phyloP scores from a whole-genome alignment of 352 stramenopile genomes.

The Pythium rishiriense region DNA sequence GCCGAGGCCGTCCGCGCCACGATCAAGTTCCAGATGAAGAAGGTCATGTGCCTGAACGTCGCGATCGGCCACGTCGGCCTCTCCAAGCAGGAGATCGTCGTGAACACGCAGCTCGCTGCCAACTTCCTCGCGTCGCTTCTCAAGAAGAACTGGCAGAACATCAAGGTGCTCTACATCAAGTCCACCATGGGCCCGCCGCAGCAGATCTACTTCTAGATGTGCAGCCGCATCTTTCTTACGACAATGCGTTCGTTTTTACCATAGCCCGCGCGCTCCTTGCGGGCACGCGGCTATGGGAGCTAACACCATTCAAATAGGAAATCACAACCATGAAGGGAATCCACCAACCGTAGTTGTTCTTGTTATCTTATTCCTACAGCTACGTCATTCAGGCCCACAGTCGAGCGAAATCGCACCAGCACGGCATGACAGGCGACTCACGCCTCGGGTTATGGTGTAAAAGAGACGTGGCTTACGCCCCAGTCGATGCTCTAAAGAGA shows the following conservation, averaged over 20 bases:
- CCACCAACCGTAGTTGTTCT: background rate
- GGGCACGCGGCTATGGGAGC: constrained; percentile 33
- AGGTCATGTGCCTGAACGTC: constrained; percentile 99
- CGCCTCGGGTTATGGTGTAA: too few relatives aligned
- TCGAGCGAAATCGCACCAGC: background rate
- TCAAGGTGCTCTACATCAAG: constrained; percentile 99
- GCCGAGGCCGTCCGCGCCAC: constrained; percentile 97
- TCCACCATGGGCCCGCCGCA: constrained; percentile 97
- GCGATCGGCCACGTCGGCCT: constrained; percentile 97
- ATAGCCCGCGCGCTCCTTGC: constrained; percentile 20
- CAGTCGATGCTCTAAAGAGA: too few relatives aligned
- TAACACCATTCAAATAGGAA: constrained; percentile 27
- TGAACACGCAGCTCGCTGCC: constrained; percentile 97
- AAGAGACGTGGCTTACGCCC: too few relatives aligned
- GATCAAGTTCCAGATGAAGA: constrained; percentile 99
- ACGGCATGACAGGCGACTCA: too few relatives aligned
- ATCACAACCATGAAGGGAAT: constrained; percentile 31
- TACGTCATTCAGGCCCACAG: background rate
- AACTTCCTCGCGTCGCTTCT: constrained; percentile 99
- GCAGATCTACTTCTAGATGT: constrained; percentile 99
- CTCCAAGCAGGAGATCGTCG: constrained; percentile 94
- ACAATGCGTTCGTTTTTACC: constrained; percentile 38
- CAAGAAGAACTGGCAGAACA: constrained; percentile 99
- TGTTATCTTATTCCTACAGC: background rate
- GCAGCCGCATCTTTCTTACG: constrained; percentile 12